A percentile compares a stretch with the other conserved stretches of the same genome.
Conservation (phyloP, 208 protist species). For the Polymyxa betae region DNA sequence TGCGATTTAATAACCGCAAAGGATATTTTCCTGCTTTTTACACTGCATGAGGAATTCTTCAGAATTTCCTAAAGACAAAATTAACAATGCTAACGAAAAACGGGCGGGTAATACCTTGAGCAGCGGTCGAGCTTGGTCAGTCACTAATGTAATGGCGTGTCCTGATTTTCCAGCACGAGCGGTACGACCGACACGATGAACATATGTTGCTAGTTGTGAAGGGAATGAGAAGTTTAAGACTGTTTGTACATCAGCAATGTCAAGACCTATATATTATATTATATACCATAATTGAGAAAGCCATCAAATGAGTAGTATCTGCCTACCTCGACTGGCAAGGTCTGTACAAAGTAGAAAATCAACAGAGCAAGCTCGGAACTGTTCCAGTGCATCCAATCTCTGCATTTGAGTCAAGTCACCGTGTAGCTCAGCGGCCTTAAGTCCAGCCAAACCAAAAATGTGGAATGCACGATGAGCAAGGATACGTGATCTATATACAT, state of each 20-base stretch:
- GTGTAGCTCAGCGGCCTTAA: slow-evolving; percentile 61
- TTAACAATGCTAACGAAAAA: neutral
- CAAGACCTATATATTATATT: too few species aligned
- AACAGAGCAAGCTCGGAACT: slow-evolving; percentile 33
- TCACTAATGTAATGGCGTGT: slow-evolving; percentile 70
- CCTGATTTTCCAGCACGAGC: slow-evolving; percentile 69
- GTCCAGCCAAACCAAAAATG: slow-evolving; percentile 58
- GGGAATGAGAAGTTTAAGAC: slow-evolving; percentile 79
- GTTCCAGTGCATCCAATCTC: slow-evolving; percentile 55
- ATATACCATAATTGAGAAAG: too few species aligned
- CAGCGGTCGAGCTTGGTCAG: slow-evolving; percentile 57
- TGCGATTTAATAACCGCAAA: neutral
- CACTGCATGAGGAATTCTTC: neutral
- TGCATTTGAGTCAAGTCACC: slow-evolving; percentile 62
- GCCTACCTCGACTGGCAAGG: slow-evolving; percentile 66
- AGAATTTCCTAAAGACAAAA: slow-evolving; percentile 12
- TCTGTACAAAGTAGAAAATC: slow-evolving; percentile 70
- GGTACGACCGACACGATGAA: slow-evolving; percentile 71
- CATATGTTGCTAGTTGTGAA: slow-evolving; percentile 65
- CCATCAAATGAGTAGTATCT: too few species aligned
- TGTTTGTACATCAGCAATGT: slow-evolving; percentile 73
- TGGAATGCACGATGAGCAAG: slow-evolving; percentile 53
- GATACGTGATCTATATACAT: neutral
- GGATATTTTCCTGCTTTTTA: slow-evolving; percentile 44
- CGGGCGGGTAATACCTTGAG: neutral